phyloP scores from a whole-genome alignment of 345 rosid species.

The Garcia nutans region DNA sequence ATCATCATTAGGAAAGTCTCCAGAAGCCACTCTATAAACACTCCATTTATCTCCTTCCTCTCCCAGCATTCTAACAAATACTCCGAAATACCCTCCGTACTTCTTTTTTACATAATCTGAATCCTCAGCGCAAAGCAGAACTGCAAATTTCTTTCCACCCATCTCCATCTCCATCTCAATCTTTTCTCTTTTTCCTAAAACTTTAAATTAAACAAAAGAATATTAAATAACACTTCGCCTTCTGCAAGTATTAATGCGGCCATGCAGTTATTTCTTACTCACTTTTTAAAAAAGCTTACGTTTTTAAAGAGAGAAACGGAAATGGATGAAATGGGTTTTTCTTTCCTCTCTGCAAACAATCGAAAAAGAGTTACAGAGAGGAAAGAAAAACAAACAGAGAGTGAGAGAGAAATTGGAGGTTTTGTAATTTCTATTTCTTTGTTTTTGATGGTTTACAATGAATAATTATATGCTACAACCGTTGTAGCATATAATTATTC shows the following conservation, averaged over 20 bases:
- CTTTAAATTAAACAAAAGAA: not conserved
- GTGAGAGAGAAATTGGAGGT: not conserved
- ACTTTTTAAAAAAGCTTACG: not conserved
- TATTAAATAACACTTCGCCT: not conserved
- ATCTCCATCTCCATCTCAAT: not conserved
- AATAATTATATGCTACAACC: no score
- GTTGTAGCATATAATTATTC: no score
- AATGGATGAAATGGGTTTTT: not conserved
- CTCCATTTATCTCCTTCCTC: constrained; percentile 69
- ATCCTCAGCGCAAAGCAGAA: constrained; percentile 68
- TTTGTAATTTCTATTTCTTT: not conserved
- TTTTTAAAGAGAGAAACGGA: not conserved
- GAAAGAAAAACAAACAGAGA: not conserved
- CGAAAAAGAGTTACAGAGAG: not conserved
- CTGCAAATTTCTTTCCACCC: constrained; percentile 47
- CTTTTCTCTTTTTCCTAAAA: not conserved
- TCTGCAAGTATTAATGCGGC: not conserved
- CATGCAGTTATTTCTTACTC: not conserved
- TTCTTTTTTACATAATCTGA: constrained; percentile 55
- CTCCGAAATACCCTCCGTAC: constrained; percentile 57
- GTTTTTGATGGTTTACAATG: no score
- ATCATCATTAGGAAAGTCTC: constrained; percentile 56
- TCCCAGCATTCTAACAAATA: constrained; percentile 49
- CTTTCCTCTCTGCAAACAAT: constrained; percentile 1
- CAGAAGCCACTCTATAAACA: constrained; percentile 37